Base-by-base conservation (phyloP, 2,329 filamentous ascomycete genomes). In the Penicillium sclerotigenum region DNA sequence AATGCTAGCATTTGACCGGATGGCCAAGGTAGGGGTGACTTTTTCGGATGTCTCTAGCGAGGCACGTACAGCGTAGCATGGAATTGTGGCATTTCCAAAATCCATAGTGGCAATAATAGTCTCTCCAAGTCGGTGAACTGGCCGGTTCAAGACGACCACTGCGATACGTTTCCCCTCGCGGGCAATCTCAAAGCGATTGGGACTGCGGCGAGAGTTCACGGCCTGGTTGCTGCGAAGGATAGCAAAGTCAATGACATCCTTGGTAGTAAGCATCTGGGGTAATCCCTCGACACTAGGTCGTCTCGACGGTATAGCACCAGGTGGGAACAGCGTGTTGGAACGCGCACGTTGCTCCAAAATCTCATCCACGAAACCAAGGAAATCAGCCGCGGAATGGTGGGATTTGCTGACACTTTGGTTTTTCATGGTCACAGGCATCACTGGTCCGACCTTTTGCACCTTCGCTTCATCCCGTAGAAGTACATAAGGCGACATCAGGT, bases 111-210 rank as follows among this genome's bases (percentile, higher is more conserved):
- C 87, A 13, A 86, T 90, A 42, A 97, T 85, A 0, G 88, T 87
- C 73, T 99, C 94, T 56, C 94, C 94, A 1, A 99, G 80, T 42
- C 92, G 84, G 76, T 95, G 97, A 0, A 92, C 87, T 0, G 94
- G 91, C 10, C 94, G 86, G 5, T 92, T 89, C 31, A 99, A 82
- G 75, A 92, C 91, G 53, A 99, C 85, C 6, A 95, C 90, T 3
- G 90, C 93, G 13, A 99, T 92, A n/a, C 87, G 87, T 54, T 87
- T 87, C n/a, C 92, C 92, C 67, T 91, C 92, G 14, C 93, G 88
- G 13, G 93, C 88, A 70, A 99, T 97, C 70, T 96, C 92, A 71
- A 97, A 99, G 37, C 91, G 87, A 67, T 96, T 97, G n/a, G 88
- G 84, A 68, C 89, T 92, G 65, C 91, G 87, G 34, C 87, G 86